Evolutionary conservation across 2,329 filamentous ascomycete species (phyloP).

Genomic region (Cercospora beticola): DNA sequence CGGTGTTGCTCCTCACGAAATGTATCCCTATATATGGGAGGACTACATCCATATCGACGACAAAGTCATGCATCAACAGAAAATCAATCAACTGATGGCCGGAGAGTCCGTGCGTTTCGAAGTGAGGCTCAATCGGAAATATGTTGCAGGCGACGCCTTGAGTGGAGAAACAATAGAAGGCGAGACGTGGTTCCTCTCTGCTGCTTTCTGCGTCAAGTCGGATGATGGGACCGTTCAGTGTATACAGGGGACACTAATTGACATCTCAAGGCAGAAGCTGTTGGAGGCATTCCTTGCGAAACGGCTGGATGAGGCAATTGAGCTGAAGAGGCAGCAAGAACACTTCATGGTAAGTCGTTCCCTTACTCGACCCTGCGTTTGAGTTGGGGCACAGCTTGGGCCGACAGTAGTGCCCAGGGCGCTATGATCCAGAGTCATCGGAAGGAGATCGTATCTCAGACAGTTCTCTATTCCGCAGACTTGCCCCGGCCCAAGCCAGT

Average conservation of each 20-base stretch:
- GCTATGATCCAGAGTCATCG: too few relatives aligned
- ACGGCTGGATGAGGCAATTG: conserved; percentile 40
- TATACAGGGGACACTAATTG: conserved; percentile 42
- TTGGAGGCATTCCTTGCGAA: conserved; percentile 42
- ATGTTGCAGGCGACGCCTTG: conserved; percentile 17
- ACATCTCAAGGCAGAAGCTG: conserved; percentile 43
- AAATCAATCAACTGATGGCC: conserved; percentile 20
- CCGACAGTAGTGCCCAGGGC: neutral
- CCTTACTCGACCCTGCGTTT: conserved; percentile 27
- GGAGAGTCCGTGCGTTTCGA: conserved; percentile 35
- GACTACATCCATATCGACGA: conserved; percentile 9
- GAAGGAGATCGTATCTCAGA: too few relatives aligned
- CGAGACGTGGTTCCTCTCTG: conserved; percentile 25
- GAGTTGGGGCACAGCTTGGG: neutral
- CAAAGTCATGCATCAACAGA: conserved; percentile 19
- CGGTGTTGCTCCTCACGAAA: conserved; percentile 16
- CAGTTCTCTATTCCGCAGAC: too few relatives aligned
- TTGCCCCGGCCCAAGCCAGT: too few relatives aligned
- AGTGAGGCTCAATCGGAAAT: conserved; percentile 26
- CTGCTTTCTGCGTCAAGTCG: conserved; percentile 17
- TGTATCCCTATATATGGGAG: conserved; percentile 18
- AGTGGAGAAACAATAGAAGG: conserved; percentile 21
- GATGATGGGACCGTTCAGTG: conserved; percentile 29
- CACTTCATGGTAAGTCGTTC: conserved; percentile 30
- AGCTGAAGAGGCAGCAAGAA: conserved; percentile 37